phyloP scores from a whole-genome alignment of 106 monocot species.

The Phalaenopsis aphrodite region DNA sequence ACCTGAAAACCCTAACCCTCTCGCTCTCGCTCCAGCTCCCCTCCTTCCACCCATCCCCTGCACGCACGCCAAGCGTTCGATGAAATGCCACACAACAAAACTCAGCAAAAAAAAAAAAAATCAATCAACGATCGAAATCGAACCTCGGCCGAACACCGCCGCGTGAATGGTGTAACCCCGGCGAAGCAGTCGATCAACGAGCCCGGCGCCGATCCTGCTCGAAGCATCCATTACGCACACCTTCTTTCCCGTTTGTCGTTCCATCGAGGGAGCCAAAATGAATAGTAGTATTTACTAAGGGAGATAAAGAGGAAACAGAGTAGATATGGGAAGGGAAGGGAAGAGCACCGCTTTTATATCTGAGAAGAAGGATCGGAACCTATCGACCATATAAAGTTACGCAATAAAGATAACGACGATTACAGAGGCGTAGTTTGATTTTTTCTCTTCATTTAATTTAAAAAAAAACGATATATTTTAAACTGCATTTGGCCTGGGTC shows the following conservation, averaged over 20 bases:
- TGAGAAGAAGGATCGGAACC: neutral
- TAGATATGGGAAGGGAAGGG: slow-evolving; percentile 1
- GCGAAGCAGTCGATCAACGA: slow-evolving; percentile 57
- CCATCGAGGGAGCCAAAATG: slow-evolving; percentile 15
- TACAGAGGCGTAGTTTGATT: neutral
- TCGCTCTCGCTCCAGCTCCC: slow-evolving; percentile 17
- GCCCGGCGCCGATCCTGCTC: slow-evolving; percentile 36
- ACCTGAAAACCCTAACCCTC: slow-evolving; percentile 45
- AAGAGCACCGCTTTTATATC: neutral
- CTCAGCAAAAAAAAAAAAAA: neutral
- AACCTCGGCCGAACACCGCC: slow-evolving; percentile 38
- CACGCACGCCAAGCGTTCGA: neutral
- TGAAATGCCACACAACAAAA: neutral
- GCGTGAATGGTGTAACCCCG: slow-evolving; percentile 82
- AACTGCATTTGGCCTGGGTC: no score
- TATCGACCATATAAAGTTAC: neutral
- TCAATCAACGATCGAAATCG: neutral
- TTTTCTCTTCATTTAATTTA: no score
- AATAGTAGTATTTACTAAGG: neutral
- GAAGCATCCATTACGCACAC: slow-evolving; percentile 92
- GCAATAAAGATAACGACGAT: neutral
- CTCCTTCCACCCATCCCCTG: slow-evolving; percentile 12
- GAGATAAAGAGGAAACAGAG: slow-evolving; percentile 6
- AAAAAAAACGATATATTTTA: no score
- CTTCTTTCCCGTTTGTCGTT: slow-evolving; percentile 15